A percentile compares a stretch with the other conserved stretches of the same genome.
Evolutionary conservation across 1,139 yeast genomes (phyloP).

Genomic region (Geotrichum histeridarum): DNA sequence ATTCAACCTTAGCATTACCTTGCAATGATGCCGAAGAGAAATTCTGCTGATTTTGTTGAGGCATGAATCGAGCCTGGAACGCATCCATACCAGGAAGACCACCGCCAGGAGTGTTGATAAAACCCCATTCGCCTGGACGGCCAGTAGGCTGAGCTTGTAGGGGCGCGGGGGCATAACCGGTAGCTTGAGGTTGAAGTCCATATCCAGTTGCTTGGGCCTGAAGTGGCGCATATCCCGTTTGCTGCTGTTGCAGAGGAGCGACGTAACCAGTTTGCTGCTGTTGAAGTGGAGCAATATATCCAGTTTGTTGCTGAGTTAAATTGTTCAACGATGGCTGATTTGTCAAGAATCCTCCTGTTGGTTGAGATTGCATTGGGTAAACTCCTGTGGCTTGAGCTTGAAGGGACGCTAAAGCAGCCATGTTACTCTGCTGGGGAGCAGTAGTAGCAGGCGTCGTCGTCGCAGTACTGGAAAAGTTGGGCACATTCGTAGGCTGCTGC

Average conservation of each 20-base stretch:
- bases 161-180: conserved; percentile 30
- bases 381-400: conserved; percentile 43
- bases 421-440: conserved; percentile 32
- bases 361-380: conserved; percentile 26
- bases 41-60: conserved; percentile 47
- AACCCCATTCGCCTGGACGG: conserved; percentile 79
- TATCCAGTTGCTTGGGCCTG: conserved; percentile 40
- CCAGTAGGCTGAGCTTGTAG: conserved; percentile 52
- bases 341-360: conserved; percentile 34
- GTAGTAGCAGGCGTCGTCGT: conserved; percentile 18
- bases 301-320: conserved; percentile 37
- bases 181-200: conserved; percentile 38
- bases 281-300: conserved; percentile 33
- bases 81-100: conserved; percentile 73
- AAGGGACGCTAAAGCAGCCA: conserved; percentile 38
- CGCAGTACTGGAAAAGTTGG: conserved; percentile 27
- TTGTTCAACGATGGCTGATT: conserved; percentile 38
- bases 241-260: conserved; percentile 40
- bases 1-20: conserved; percentile 41
- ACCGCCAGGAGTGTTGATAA: conserved; percentile 65
- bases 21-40: conserved; percentile 32
- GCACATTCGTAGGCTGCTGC: conserved; percentile 31
- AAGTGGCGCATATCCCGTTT: conserved; percentile 36
- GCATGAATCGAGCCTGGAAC: conserved; percentile 72
- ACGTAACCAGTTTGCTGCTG: conserved; percentile 40